Percentiles rank a stretch among this genome's conserved stretches.
These are phyloP conservation scores for Clarireedia sp. DNA, from an alignment of 2,329 filamentous ascomycete genomes.

Conservation along the genomic window DNA sequence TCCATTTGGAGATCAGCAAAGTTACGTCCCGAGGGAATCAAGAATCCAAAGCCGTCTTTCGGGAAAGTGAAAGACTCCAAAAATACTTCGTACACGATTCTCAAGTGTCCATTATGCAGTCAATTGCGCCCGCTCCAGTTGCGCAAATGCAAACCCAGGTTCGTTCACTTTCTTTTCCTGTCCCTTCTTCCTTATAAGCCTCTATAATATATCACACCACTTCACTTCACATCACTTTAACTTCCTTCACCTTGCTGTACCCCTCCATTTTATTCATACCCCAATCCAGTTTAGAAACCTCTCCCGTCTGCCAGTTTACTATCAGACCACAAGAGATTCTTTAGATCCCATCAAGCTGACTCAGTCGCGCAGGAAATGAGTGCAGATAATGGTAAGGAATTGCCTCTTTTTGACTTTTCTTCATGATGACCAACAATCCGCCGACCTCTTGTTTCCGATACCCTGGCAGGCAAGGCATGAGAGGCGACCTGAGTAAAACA, in stretches of 20 bases:
- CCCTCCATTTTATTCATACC: slow-evolving; percentile 8
- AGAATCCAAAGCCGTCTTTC: not conserved
- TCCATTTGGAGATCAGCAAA: not conserved
- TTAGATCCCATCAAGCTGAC: slow-evolving; percentile 19
- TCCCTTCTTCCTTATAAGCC: not conserved
- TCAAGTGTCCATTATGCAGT: slow-evolving; percentile 21
- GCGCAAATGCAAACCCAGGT: slow-evolving; percentile 26
- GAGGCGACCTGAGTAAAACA: slow-evolving; percentile 10
- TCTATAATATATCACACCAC: not conserved
- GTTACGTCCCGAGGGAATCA: not conserved
- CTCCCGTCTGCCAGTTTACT: not conserved
- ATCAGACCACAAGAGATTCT: not conserved
- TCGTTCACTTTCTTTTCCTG: slow-evolving; percentile 11
- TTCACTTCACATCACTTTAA: not conserved
- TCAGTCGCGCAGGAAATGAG: slow-evolving; percentile 26
- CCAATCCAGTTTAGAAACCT: not conserved
- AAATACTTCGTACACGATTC: not conserved
- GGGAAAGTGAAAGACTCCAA: not conserved
- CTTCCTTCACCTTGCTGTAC: slow-evolving; percentile 6
- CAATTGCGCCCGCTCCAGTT: slow-evolving; percentile 27
- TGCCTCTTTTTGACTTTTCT: not conserved
- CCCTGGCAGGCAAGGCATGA: not conserved
- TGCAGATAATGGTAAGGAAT: slow-evolving; percentile 23
- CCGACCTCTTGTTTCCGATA: slow-evolving; percentile 1
- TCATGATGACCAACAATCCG: slow-evolving; percentile 2